A percentile compares a stretch with the other conserved stretches of the same genome.
These are phyloP conservation scores for Calonectria hawksworthii DNA, from an alignment of 2,329 filamentous ascomycete genomes.

Conservation along the genomic window DNA sequence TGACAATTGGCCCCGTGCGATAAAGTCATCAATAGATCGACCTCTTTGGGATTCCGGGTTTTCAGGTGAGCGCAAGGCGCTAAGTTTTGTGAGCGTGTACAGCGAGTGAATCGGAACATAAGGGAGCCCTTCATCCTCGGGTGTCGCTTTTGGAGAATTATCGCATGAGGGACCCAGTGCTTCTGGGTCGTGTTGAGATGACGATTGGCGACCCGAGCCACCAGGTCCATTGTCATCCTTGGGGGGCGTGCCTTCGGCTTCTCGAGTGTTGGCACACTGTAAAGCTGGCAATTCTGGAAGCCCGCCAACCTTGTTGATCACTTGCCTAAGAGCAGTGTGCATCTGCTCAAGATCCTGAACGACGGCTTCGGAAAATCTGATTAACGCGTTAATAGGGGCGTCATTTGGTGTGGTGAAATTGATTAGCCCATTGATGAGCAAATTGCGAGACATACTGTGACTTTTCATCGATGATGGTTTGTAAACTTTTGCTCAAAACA, in stretches of 20 bases:
- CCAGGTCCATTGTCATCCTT: conserved; percentile 36
- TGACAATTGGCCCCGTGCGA: conserved; percentile 57
- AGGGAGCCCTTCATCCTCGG: conserved; percentile 53
- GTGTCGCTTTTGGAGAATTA: conserved; percentile 46
- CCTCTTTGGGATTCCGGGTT: conserved; percentile 39
- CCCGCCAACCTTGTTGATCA: conserved; percentile 42
- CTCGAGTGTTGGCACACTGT: conserved; percentile 38
- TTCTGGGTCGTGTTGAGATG: conserved; percentile 36
- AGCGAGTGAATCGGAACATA: conserved; percentile 56
- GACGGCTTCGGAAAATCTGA: conserved; percentile 35
- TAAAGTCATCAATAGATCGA: conserved; percentile 50
- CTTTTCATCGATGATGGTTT: conserved; percentile 58
- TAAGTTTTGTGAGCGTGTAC: conserved; percentile 54
- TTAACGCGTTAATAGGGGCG: background rate
- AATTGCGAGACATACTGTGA: conserved; percentile 49
- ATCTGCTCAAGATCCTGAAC: conserved; percentile 45
- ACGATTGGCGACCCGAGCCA: conserved; percentile 16
- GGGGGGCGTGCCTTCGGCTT: conserved; percentile 39
- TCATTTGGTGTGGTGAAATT: background rate
- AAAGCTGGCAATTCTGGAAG: conserved; percentile 42
- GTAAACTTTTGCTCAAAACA: conserved; percentile 57
- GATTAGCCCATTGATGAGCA: background rate
- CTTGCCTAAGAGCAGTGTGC: conserved; percentile 41
- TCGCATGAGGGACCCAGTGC: conserved; percentile 45
- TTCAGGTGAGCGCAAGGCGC: conserved; percentile 53